Evolutionary conservation across 139 green algal genomes (phyloP).

Genomic region (Pleodorina starrii): DNA sequence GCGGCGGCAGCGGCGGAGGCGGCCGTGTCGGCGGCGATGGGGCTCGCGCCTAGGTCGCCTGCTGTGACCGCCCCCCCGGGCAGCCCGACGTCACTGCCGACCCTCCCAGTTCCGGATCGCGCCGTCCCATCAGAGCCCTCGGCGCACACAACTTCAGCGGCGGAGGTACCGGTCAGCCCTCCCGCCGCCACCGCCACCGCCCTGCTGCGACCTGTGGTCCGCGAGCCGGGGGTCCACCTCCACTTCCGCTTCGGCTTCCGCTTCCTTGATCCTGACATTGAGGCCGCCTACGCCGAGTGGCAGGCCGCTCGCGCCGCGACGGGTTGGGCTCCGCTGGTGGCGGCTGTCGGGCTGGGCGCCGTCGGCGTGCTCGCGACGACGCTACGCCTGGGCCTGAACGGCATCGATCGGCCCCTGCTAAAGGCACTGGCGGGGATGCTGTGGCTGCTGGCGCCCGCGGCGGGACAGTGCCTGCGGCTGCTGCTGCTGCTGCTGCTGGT

Average conservation of each 20-base stretch:
- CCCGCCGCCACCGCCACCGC: not conserved
- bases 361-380: not conserved
- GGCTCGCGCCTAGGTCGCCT: too few relatives aligned
- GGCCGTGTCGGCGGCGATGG: too few relatives aligned
- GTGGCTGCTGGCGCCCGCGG: slow-evolving; percentile 8
- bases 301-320: not conserved
- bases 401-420: not conserved
- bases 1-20: too few relatives aligned
- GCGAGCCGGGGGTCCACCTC: too few relatives aligned
- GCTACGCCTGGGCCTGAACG: slow-evolving; percentile 1
- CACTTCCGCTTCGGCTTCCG: too few relatives aligned
- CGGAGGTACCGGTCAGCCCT: not conserved
- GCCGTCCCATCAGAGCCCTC: not conserved
- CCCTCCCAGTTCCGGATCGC: not conserved
- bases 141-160: not conserved
- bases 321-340: not conserved
- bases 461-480: slow-evolving; percentile 17
- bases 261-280: not conserved
- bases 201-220: not conserved
- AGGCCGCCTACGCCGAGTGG: slow-evolving; percentile 2
- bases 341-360: not conserved
- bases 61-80: too few relatives aligned
- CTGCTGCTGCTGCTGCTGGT: not conserved
- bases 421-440: slow-evolving; percentile 39
- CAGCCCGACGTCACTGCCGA: not conserved